Evolutionary conservation across 2,329 filamentous ascomycete genomes (phyloP).

Genomic region (Calonectria ilicicola): DNA sequence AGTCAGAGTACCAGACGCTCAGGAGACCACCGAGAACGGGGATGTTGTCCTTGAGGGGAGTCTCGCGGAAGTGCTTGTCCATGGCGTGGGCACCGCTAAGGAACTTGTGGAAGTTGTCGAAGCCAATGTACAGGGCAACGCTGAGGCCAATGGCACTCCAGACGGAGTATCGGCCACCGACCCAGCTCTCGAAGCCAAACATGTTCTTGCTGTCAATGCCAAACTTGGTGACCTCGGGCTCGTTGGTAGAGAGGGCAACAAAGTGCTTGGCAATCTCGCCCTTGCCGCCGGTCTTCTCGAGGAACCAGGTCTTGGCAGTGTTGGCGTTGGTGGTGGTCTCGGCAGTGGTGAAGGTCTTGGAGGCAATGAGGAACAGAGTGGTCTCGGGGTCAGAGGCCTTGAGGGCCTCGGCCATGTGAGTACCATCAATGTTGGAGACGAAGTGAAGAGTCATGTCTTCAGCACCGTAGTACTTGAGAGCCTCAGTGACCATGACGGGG

Average conservation of each 20-base stretch:
- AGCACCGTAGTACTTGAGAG: conserved; percentile 93
- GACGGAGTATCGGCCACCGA: conserved; percentile 97
- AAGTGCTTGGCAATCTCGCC: conserved; percentile 98
- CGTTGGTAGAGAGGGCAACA: conserved; percentile 96
- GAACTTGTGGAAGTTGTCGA: conserved; percentile 97
- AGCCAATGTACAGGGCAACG: conserved; percentile 94
- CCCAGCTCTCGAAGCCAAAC: conserved; percentile 99
- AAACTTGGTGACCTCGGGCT: conserved; percentile 95
- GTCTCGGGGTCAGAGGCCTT: conserved; percentile 92
- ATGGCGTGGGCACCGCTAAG: conserved; percentile 94
- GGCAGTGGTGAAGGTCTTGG: conserved; percentile 99
- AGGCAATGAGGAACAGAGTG: conserved; percentile 97
- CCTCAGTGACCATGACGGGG: conserved; percentile 98
- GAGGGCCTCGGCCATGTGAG: conserved; percentile 95
- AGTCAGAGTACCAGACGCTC: conserved; percentile 99
- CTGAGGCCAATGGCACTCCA: conserved; percentile 99
- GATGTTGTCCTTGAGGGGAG: conserved; percentile 94
- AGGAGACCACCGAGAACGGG: conserved; percentile 91
- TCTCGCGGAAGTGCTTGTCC: conserved; percentile 97
- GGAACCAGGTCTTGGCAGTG: conserved; percentile 97
- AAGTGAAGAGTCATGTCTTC: conserved; percentile 92
- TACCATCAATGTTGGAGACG: conserved; percentile 99
- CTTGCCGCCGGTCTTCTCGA: conserved; percentile 81
- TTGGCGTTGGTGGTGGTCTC: conserved; percentile 98
- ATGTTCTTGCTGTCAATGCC: conserved; percentile 99